phyloP scores from a whole-genome alignment of 2,329 filamentous ascomycete species.

The Diaporthe capsici region DNA sequence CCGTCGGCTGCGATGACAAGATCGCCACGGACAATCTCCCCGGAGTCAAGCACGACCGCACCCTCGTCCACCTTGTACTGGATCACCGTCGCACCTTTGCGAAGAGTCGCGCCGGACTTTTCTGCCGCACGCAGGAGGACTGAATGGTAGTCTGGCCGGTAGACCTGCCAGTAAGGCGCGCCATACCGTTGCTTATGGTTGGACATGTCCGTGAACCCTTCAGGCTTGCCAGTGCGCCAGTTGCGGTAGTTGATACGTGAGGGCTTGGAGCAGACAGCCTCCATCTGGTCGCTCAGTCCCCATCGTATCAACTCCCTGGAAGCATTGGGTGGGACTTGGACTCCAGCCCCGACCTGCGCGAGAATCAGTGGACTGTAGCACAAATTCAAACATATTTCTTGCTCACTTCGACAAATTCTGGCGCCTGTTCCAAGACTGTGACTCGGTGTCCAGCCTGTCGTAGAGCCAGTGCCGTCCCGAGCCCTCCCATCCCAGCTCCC shows the following conservation, averaged over 20 bases:
- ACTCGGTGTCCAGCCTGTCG: slow-evolving; percentile 7
- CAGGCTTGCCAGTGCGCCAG: slow-evolving; percentile 32
- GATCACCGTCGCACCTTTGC: slow-evolving; percentile 27
- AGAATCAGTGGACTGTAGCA: neutral
- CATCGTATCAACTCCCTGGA: slow-evolving; percentile 24
- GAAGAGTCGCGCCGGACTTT: slow-evolving; percentile 30
- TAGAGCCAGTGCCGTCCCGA: slow-evolving; percentile 25
- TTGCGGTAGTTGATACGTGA: slow-evolving; percentile 40
- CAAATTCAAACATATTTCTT: neutral
- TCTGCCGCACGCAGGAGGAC: slow-evolving; percentile 33
- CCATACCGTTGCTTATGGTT: slow-evolving; percentile 27
- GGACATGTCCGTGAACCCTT: slow-evolving; percentile 37
- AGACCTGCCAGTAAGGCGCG: slow-evolving; percentile 40
- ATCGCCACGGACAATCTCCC: slow-evolving; percentile 34
- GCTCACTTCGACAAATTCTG: slow-evolving; percentile 33
- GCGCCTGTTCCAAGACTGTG: slow-evolving; percentile 27
- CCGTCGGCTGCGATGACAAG: slow-evolving; percentile 36
- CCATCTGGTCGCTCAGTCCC: slow-evolving; percentile 35
- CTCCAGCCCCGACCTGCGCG: slow-evolving; percentile 24
- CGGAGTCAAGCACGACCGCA: slow-evolving; percentile 34
- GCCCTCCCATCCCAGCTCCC: slow-evolving; percentile 28
- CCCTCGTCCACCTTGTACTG: slow-evolving; percentile 34
- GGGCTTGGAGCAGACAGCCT: slow-evolving; percentile 35
- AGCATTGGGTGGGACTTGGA: slow-evolving; percentile 33
- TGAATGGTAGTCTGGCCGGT: slow-evolving; percentile 39